phyloP scores from a whole-genome alignment of 495 filamentous ascomycete species.

The Bombardia bombarda region DNA sequence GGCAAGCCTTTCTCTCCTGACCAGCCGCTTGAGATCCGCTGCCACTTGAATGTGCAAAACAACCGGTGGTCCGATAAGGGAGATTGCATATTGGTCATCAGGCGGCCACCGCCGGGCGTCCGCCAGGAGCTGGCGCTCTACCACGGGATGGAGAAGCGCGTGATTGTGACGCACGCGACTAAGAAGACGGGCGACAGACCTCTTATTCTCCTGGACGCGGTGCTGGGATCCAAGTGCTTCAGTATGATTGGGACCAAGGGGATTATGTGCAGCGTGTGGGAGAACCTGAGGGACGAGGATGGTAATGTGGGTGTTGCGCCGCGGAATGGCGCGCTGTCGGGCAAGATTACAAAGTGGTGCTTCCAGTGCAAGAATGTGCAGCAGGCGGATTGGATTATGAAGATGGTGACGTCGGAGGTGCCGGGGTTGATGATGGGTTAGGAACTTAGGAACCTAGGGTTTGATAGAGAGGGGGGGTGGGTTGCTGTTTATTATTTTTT shows the following conservation, averaged over 20 bases:
- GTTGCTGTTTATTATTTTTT: no score
- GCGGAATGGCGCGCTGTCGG: constrained; percentile 63
- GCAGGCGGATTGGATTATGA: constrained; percentile 39
- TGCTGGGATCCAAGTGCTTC: constrained; percentile 76
- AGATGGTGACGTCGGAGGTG: constrained; percentile 38
- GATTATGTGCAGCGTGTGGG: constrained; percentile 81
- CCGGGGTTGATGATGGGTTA: constrained; percentile 23
- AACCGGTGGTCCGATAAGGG: constrained; percentile 89
- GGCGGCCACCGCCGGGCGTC: constrained; percentile 54
- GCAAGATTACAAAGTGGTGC: constrained; percentile 70
- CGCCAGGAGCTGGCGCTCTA: constrained; percentile 42
- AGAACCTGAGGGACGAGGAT: constrained; percentile 64
- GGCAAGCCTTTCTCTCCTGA: constrained; percentile 23
- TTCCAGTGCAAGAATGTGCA: constrained; percentile 52
- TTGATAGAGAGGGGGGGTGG: no score
- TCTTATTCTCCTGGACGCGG: constrained; percentile 69
- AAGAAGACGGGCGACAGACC: constrained; percentile 56
- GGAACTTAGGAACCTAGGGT: no score
- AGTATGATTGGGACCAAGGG: constrained; percentile 74
- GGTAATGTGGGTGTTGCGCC: constrained; percentile 59
- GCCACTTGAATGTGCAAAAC: constrained; percentile 69
- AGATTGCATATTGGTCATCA: constrained; percentile 71
- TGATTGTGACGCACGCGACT: constrained; percentile 53
- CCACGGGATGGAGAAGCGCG: constrained; percentile 67
- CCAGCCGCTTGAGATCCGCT: constrained; percentile 58